phyloP scores from a whole-genome alignment of 2,329 filamentous ascomycete species.

The Lachnellula hyalina region DNA sequence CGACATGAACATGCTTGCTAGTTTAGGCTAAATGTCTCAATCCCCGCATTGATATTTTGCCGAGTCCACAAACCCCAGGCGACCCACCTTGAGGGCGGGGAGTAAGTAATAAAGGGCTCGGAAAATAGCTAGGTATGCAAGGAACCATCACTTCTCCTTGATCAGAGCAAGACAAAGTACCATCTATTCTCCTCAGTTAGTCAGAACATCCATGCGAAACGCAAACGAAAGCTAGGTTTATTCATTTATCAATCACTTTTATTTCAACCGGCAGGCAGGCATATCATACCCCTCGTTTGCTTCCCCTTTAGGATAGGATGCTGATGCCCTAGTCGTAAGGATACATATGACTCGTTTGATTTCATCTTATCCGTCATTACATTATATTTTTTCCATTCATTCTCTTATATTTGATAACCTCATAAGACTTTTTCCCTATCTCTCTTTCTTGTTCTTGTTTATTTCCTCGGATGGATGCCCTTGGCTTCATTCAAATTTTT shows the following conservation, averaged over 20 bases:
- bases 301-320: background rate
- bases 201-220: too few relatives aligned
- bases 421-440: background rate
- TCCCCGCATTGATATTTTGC: constrained; percentile 25
- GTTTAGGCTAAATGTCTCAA: constrained; percentile 23
- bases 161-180: background rate
- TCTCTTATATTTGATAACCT: background rate
- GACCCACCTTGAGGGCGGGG: background rate
- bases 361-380: background rate
- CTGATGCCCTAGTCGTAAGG: background rate
- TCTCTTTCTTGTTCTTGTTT: background rate
- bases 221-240: background rate
- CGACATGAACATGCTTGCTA: background rate
- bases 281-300: background rate
- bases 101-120: background rate
- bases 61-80: constrained; percentile 5
- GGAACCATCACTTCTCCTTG: background rate
- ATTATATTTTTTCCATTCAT: background rate
- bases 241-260: background rate
- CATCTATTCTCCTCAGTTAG: background rate
- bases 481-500: background rate
- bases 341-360: constrained; percentile 1
- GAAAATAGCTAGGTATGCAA: background rate
- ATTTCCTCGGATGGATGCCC: background rate
- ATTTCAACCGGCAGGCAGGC: constrained; percentile 6